A percentile compares a stretch with the other conserved stretches of the same genome.
phyloP scores from a whole-genome alignment of 352 stramenopile species.

The Phytophthora pini region DNA sequence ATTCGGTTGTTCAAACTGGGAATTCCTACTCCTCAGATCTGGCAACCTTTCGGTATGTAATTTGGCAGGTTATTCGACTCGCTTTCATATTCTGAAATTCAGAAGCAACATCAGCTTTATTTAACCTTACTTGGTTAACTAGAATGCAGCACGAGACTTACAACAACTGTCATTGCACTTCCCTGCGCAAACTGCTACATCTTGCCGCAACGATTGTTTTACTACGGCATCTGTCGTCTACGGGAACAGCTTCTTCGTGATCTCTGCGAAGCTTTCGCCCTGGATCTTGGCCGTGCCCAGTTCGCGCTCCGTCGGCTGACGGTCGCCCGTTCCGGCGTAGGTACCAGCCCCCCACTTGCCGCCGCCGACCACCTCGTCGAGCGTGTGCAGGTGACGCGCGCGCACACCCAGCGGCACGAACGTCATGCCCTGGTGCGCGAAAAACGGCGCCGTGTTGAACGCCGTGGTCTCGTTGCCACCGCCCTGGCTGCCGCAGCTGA shows the following conservation, averaged over 20 bases:
- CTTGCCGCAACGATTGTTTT: too few species aligned
- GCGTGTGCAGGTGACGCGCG: conserved; percentile 44
- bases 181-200: too few species aligned
- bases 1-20: too few species aligned
- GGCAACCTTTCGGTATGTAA: too few species aligned
- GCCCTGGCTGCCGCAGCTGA: conserved; percentile 62
- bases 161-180: too few species aligned
- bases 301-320: conserved; percentile 71
- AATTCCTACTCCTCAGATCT: too few species aligned
- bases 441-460: conserved; percentile 69
- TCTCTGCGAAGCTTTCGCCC: conserved; percentile 68
- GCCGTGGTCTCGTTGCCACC: conserved; percentile 84
- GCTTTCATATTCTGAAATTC: too few species aligned
- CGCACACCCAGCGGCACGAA: conserved; percentile 75
- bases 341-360: conserved; percentile 71
- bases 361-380: conserved; percentile 56
- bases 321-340: conserved; percentile 61
- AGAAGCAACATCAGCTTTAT: too few species aligned
- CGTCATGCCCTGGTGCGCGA: conserved; percentile 83
- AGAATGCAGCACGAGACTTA: too few species aligned
- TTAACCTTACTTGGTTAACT: too few species aligned
- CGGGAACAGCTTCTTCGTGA: conserved; percentile 47
- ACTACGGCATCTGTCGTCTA: conserved; percentile 12
- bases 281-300: conserved; percentile 63
- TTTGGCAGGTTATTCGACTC: too few species aligned